A percentile compares a stretch with the other conserved stretches of the same genome.
phyloP scores from a whole-genome alignment of 2,329 filamentous ascomycete species.

The Xylaria sp. region DNA sequence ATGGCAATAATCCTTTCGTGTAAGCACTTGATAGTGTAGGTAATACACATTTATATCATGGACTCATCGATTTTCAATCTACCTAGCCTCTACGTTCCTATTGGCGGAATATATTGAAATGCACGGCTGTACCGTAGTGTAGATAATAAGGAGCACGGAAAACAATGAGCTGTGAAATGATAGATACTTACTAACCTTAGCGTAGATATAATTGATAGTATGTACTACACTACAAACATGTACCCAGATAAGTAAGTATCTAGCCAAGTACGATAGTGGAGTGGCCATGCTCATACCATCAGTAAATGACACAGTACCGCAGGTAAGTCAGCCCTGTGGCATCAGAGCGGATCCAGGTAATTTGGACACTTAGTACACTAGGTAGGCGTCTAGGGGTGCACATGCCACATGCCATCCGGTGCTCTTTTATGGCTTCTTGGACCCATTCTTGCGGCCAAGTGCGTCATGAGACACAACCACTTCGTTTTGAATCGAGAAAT shows the following conservation, averaged over 20 bases:
- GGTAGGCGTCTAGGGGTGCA: neutral
- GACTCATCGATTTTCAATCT: too few species aligned
- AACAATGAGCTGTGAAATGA: too few species aligned
- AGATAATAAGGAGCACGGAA: too few species aligned
- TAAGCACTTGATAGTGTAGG: neutral
- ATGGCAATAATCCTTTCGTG: neutral
- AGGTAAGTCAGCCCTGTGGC: slow-evolving; percentile 32
- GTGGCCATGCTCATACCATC: too few species aligned
- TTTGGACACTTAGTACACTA: neutral
- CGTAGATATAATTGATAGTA: too few species aligned
- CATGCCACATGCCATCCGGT: slow-evolving; percentile 20
- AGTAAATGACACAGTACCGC: neutral
- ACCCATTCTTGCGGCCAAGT: slow-evolving; percentile 30
- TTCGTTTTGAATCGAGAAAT: slow-evolving; percentile 6
- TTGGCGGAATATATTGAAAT: neutral
- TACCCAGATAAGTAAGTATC: too few species aligned
- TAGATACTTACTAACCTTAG: too few species aligned
- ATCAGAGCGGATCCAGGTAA: slow-evolving; percentile 17
- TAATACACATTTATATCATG: neutral
- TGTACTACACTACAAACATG: too few species aligned
- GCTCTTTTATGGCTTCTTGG: slow-evolving; percentile 15
- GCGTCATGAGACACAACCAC: slow-evolving; percentile 33
- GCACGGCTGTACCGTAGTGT: too few species aligned
- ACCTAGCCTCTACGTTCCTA: too few species aligned
- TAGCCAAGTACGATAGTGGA: too few species aligned